A percentile compares a stretch with the other conserved stretches of the same genome.
Evolutionary conservation across 1,139 yeast genomes (phyloP).

Genomic region (Saccharomyces hybrid): DNA sequence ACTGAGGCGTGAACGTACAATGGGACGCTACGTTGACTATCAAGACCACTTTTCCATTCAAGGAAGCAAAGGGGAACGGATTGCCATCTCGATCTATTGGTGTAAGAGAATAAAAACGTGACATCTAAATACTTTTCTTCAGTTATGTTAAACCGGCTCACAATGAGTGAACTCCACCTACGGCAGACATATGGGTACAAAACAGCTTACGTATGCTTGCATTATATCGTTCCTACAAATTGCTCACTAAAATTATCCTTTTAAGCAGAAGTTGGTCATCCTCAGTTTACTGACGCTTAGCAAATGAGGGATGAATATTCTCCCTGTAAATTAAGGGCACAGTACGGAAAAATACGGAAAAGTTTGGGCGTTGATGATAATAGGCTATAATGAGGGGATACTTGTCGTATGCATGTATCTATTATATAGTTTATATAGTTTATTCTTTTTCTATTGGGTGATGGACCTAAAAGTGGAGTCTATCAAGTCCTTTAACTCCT

Average conservation of each 20-base stretch:
- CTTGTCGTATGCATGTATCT: neutral
- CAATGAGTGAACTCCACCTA: neutral
- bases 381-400: neutral
- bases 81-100: slow-evolving; percentile 45
- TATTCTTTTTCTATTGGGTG: slow-evolving; percentile 23
- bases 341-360: neutral
- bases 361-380: neutral
- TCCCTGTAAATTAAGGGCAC: neutral
- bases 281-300: too few species aligned
- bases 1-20: slow-evolving; percentile 44
- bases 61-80: slow-evolving; percentile 49
- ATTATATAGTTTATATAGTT: neutral
- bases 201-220: too few species aligned
- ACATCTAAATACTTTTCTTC: slow-evolving; percentile 3
- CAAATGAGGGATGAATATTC: too few species aligned
- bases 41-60: slow-evolving; percentile 74
- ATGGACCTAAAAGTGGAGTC: slow-evolving; percentile 65
- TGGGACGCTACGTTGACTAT: slow-evolving; percentile 81
- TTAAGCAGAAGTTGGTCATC: too few species aligned
- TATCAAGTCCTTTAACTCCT: slow-evolving; percentile 65
- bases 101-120: slow-evolving; percentile 40
- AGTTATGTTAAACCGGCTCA: neutral
- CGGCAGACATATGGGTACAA: too few species aligned
- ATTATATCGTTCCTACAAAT: too few species aligned
- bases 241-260: too few species aligned